phyloP scores from a whole-genome alignment of 148 eudicot genomes.

The Talinum fruticosum region DNA sequence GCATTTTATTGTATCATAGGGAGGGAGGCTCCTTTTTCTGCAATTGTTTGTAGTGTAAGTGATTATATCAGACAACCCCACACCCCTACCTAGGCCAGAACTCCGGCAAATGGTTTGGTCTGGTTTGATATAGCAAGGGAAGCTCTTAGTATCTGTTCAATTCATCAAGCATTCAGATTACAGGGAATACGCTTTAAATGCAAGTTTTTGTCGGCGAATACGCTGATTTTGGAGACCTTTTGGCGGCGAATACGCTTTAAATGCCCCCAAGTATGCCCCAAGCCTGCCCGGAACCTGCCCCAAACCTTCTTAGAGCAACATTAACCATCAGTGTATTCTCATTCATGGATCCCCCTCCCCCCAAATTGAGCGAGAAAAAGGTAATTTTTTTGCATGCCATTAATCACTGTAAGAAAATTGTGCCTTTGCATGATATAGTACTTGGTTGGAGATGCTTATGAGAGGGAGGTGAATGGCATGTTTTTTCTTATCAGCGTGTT shows the following conservation, averaged over 20 bases:
- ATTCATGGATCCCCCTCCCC: not conserved
- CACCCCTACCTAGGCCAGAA: not conserved
- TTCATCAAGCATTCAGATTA: not conserved
- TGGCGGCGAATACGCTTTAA: too few species aligned
- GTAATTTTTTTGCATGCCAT: not conserved
- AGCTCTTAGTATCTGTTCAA: not conserved
- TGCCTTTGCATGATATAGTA: not conserved
- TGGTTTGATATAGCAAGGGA: not conserved
- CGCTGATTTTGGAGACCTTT: too few species aligned
- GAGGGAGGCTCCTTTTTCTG: not conserved
- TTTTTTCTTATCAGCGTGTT: not conserved
- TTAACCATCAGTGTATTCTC: not conserved
- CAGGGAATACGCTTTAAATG: too few species aligned
- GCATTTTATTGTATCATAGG: not conserved
- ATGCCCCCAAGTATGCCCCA: too few species aligned
- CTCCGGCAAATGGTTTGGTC: not conserved
- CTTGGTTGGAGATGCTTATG: not conserved
- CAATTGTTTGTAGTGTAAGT: not conserved
- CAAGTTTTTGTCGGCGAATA: too few species aligned
- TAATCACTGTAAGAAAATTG: not conserved
- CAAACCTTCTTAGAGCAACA: too few species aligned
- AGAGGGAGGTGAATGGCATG: not conserved
- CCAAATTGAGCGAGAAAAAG: not conserved
- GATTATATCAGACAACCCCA: not conserved
- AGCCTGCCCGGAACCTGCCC: too few species aligned